Evolutionary conservation across 495 filamentous ascomycete species (phyloP).

Genomic region (Choiromyces venosus): DNA sequence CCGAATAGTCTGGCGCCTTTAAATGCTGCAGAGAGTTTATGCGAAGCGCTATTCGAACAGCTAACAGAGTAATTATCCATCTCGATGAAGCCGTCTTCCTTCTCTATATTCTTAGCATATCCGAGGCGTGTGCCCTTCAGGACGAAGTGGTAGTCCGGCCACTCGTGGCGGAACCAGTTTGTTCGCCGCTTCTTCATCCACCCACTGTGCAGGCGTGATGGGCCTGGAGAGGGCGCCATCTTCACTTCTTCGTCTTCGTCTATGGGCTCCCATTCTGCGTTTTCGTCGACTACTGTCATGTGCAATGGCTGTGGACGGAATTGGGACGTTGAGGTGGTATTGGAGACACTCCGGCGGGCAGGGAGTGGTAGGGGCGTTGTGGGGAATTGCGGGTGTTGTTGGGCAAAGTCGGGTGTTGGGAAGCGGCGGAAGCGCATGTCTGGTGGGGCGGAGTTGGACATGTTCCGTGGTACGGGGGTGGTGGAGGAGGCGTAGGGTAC

Average conservation of each 20-base stretch:
- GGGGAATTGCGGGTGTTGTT: slow-evolving; percentile 46
- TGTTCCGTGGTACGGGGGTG: slow-evolving; percentile 62
- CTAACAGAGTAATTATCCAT: slow-evolving; percentile 94
- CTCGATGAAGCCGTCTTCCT: slow-evolving; percentile 72
- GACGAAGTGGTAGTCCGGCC: slow-evolving; percentile 83
- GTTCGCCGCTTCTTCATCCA: slow-evolving; percentile 95
- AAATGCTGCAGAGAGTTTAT: slow-evolving; percentile 80
- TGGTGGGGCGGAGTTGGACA: slow-evolving; percentile 84
- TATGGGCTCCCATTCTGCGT: slow-evolving; percentile 38
- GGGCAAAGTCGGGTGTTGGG: slow-evolving; percentile 32
- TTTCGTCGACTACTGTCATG: slow-evolving; percentile 43
- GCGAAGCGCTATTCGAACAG: slow-evolving; percentile 67
- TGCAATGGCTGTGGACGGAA: slow-evolving; percentile 38
- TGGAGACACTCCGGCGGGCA: slow-evolving; percentile 55
- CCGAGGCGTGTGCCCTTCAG: slow-evolving; percentile 76
- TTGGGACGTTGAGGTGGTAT: slow-evolving; percentile 41
- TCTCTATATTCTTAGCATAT: slow-evolving; percentile 66
- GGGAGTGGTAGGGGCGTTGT: slow-evolving; percentile 55
- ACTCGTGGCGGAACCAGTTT: slow-evolving; percentile 82
- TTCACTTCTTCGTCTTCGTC: slow-evolving; percentile 44
- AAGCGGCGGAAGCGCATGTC: slow-evolving; percentile 68
- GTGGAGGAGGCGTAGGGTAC: slow-evolving; percentile 70
- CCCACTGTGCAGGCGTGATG: slow-evolving; percentile 61
- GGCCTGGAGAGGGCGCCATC: slow-evolving; percentile 44
- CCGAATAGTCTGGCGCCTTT: slow-evolving; percentile 71